These are phyloP conservation scores for Lomentospora prolificans DNA, from an alignment of 2,329 filamentous ascomycete species.

Conservation along the genomic window DNA sequence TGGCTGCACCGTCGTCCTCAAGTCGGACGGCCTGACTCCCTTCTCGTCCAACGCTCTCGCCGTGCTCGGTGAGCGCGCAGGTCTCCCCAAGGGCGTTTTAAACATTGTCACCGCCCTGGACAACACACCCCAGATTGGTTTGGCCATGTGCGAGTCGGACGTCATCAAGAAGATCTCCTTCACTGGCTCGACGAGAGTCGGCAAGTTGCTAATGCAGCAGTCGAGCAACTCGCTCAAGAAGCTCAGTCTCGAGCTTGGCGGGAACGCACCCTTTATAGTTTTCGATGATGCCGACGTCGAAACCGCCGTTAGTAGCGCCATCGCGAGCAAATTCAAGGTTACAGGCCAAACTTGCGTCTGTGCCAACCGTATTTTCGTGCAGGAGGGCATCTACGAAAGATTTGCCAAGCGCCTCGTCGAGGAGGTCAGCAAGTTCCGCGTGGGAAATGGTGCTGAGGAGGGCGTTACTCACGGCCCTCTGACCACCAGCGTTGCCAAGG, in stretches of 20 bases:
- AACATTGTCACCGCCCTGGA: conserved; percentile 71
- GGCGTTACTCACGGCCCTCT: conserved; percentile 50
- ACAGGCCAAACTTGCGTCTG: conserved; percentile 65
- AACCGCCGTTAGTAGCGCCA: conserved; percentile 53
- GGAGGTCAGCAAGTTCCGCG: conserved; percentile 46
- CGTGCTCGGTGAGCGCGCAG: conserved; percentile 73
- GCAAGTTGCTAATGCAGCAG: conserved; percentile 55
- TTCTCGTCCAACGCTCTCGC: conserved; percentile 78
- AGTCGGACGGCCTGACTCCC: conserved; percentile 81
- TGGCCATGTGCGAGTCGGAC: conserved; percentile 30
- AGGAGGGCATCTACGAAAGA: conserved; percentile 47
- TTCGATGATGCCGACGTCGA: conserved; percentile 69
- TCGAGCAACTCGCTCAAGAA: conserved; percentile 61
- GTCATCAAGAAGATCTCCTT: conserved; percentile 61
- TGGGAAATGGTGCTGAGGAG: conserved; percentile 45
- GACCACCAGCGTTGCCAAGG: conserved; percentile 54
- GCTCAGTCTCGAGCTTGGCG: conserved; percentile 63
- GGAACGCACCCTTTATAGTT: conserved; percentile 67
- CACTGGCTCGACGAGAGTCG: conserved; percentile 47
- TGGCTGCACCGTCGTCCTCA: conserved; percentile 70
- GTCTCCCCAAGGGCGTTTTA: conserved; percentile 77
- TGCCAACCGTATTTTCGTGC: conserved; percentile 51
- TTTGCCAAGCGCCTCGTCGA: conserved; percentile 40
- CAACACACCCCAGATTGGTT: conserved; percentile 70
- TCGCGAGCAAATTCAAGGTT: conserved; percentile 61